These are phyloP conservation scores for Fusarium domesticum DNA, from an alignment of 2,329 filamentous ascomycete species.

Conservation along the genomic window DNA sequence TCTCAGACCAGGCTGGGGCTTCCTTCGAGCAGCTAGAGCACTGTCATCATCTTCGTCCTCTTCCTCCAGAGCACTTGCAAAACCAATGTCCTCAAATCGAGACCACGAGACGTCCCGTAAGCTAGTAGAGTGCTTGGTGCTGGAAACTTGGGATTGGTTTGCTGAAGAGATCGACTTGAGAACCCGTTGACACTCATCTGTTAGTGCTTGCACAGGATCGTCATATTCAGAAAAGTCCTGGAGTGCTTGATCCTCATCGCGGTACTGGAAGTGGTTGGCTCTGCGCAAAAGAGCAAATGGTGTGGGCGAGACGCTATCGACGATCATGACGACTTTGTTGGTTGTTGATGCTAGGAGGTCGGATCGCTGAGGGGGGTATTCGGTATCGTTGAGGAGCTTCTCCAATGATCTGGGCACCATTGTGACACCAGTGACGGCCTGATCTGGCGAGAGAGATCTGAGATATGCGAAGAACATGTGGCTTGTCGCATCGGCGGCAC, in stretches of 20 bases:
- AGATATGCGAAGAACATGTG: conserved; percentile 98
- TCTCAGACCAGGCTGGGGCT: conserved; percentile 50
- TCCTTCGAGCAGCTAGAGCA: conserved; percentile 37
- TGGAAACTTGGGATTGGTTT: conserved; percentile 78
- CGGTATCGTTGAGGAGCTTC: conserved; percentile 84
- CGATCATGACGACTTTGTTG: conserved; percentile 93
- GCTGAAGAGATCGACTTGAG: conserved; percentile 82
- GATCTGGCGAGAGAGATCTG: conserved; percentile 81
- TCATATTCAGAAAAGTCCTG: conserved; percentile 85
- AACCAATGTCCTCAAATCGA: conserved; percentile 91
- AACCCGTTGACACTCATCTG: conserved; percentile 90
- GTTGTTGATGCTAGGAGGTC: conserved; percentile 74
- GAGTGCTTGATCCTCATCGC: conserved; percentile 80
- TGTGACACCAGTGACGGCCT: conserved; percentile 73
- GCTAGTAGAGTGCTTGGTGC: conserved; percentile 67
- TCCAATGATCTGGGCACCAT: conserved; percentile 86
- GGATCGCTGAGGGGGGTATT: conserved; percentile 84
- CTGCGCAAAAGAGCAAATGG: conserved; percentile 87
- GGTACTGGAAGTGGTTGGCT: conserved; percentile 92
- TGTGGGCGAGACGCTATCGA: conserved; percentile 89
- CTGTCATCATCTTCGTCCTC: conserved; percentile 63
- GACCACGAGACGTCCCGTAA: conserved; percentile 91
- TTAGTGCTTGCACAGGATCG: conserved; percentile 82
- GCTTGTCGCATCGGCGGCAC: conserved; percentile 90
- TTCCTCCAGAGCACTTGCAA: conserved; percentile 71